Percentiles rank a stretch among this genome's conserved stretches.
phyloP scores from a whole-genome alignment of 352 stramenopile species.

The Phytophthora pisi region DNA sequence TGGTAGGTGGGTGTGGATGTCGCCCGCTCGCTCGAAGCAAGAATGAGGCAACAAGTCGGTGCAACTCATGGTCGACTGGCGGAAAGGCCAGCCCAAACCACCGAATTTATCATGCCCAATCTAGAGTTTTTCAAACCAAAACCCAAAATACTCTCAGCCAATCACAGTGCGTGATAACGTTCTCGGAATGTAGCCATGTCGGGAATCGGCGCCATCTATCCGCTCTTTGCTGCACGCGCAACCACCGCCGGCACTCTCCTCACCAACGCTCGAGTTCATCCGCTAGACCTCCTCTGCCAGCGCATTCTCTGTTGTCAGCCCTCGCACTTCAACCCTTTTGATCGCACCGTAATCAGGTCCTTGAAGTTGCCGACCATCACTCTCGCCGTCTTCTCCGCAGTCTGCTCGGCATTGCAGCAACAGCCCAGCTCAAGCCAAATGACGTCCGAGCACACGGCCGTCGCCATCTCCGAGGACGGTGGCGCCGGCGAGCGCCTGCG shows the following conservation, averaged over 20 bases:
- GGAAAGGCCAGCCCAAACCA: no score
- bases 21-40: no score
- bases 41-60: no score
- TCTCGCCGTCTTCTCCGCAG: conserved; percentile 1
- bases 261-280: not conserved
- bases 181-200: conserved; percentile 2
- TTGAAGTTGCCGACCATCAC: conserved; percentile 29
- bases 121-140: no score
- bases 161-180: not conserved
- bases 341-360: conserved; percentile 14
- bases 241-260: not conserved
- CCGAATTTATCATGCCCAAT: no score
- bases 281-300: not conserved
- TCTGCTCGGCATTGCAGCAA: not conserved
- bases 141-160: not conserved
- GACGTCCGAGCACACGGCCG: conserved; percentile 14
- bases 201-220: not conserved
- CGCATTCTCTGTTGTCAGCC: not conserved
- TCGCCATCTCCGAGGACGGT: conserved; percentile 14
- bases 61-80: no score
- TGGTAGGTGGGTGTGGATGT: not conserved
- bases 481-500: conserved; percentile 25
- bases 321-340: not conserved
- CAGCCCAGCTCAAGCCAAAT: not conserved
- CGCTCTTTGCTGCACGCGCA: not conserved